Evolutionary conservation across 345 rosid genomes (phyloP), one percentile per base, ranked within the genome.

Genomic region (Noccaea caerulescens): DNA sequence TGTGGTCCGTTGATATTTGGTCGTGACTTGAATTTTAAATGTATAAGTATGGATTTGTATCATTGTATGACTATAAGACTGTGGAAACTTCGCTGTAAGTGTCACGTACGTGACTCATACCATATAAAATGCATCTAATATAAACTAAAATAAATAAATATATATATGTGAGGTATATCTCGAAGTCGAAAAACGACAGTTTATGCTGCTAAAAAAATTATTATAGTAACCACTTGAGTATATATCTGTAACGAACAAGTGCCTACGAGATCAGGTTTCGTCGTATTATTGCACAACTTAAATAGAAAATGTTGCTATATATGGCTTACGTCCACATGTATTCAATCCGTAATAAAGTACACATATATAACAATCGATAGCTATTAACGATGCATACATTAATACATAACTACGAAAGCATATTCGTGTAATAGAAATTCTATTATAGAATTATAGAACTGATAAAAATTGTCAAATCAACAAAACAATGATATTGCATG

Each of bases 1-100:
- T 56, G 45, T 44, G 20, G 27, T 20, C 55, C 33, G 13, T 33
- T 43, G 36, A 32, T 18, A 43, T 33, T 53, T 20, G 45, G 44
- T 44, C 36, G 72, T 42, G n/a, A 54, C 62, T 11, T 8, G 41
- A 13, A 30, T 34, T 54, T 30, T 54, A 42, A 30, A 42, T 16
- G 53, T 34, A 52, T 66, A 60, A 60, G 46, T 38, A 42, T 16
- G 33, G 43, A 32, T 44, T 68, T 68, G 10, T 11, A 34, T 20
- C 23, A 1, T 20, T 20, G 23, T 20, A 20, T 20, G 14, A 56
- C 10, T 18, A 10, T 44, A 45, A 23, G 8, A 38, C 34, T 56
- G 33, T 8, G 37, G 64, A 68, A 68, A 56, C 13, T 12, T 44
- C 45, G 25, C 55, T 44, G 14, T 56, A 55, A 43, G 7, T 20